Base-by-base conservation (phyloP, 192 early-diverging fungal species). In the Mycoemilia scoparia region DNA sequence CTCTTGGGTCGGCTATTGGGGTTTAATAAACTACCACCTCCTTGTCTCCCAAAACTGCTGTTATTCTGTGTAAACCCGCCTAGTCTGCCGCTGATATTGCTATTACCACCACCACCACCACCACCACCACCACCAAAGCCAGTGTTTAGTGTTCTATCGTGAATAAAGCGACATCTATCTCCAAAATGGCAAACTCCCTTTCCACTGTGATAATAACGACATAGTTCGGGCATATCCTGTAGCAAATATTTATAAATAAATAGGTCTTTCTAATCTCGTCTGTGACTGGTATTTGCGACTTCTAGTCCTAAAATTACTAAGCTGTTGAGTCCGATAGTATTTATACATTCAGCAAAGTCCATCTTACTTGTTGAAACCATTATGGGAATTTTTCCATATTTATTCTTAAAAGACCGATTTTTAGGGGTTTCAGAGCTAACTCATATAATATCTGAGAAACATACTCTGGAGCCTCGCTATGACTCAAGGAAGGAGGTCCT, bases 81-180 rank as follows among this genome's bases (percentile, higher is more conserved):
- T 21, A 4, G 28, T 34, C 39, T 14, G 11, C 37, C 27, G 9
- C 36, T 23, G 21, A 47, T 38, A 27, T 34, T 12, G 27, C 46
- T 10, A 41, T 27, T 32, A 35, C 15, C 18, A 28, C 38, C 5
- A 38, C 43, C 28, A 64, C 55, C 39, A 42, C 56, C 7, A 34
- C 39, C 14, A 32, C 43, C 22, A 12, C 54, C 51, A 18, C 32
- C 46, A 2, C 16, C 24, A 16, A 23, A 24, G 13, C 13, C 23
- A 17, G 29, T 34, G 22, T 14, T 29, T 28, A 28, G 11, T 28
- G 27, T 28, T 28, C n/a, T 28, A n/a, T 28, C 27, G 11, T n/a
- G 27, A 28, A 11, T n/a, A 15, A 7, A 7, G 5, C 2, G 32
- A 36, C 25, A n/a, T 19, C 29, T 14, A 17, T 12, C 6, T 12